Percentiles rank a stretch among this genome's conserved stretches.
Evolutionary conservation across 2,329 filamentous ascomycete genomes (phyloP).

Genomic region (Beauveria scarabaeidicola): DNA sequence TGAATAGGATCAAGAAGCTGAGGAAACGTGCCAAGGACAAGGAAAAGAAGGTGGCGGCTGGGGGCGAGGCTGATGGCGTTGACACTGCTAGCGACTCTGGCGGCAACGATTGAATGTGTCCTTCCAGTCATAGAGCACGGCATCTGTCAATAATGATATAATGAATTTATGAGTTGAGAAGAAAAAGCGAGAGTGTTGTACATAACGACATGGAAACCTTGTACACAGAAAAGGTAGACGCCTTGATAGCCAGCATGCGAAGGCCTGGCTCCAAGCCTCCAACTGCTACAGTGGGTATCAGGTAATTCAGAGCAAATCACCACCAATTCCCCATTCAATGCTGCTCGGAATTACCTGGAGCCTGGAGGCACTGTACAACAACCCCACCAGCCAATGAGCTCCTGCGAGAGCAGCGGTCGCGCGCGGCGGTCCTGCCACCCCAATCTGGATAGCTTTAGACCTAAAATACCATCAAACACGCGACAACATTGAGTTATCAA

Average conservation of each 20-base stretch:
- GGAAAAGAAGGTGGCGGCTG: constrained; percentile 43
- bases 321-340: too few relatives aligned
- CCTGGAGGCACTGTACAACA: background rate
- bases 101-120: constrained; percentile 13
- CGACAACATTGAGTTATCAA: background rate
- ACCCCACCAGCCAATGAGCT: constrained; percentile 11
- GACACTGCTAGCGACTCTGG: constrained; percentile 17
- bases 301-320: too few relatives aligned
- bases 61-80: constrained; percentile 12
- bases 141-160: background rate
- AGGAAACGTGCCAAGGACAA: constrained; percentile 45
- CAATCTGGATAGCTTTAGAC: constrained; percentile 5
- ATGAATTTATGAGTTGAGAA: background rate
- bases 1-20: constrained; percentile 35
- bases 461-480: constrained; percentile 6
- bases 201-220: too few relatives aligned
- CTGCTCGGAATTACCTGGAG: too few relatives aligned
- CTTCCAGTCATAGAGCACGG: background rate
- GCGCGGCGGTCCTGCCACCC: background rate
- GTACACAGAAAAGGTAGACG: too few relatives aligned
- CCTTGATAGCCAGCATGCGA: too few relatives aligned
- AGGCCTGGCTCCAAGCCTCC: too few relatives aligned
- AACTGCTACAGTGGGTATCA: too few relatives aligned
- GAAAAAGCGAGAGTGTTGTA: background rate
- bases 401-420: background rate